Base-by-base conservation (phyloP, 768 basidiomycete species). In the Russula brevipes region DNA sequence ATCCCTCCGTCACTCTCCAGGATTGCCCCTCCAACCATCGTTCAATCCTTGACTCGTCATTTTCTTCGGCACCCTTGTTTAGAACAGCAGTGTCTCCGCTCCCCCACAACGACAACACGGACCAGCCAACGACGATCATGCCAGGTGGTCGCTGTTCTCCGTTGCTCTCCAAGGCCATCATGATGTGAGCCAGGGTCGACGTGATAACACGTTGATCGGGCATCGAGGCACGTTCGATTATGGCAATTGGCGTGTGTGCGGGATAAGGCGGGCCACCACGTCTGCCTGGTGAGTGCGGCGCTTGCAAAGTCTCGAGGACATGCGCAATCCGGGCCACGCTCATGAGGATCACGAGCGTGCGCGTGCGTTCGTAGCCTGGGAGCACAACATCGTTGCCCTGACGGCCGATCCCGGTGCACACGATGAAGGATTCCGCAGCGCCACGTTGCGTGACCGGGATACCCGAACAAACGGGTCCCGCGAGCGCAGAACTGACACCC, bases 391-490 rank as follows among this genome's bases (percentile, higher is more conserved):
- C 82, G 68, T 88, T 88, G 0, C 97, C 97, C 38, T 84, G 79
- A 46, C 93, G 79, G 0, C 95, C 96, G 0, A 98, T 95, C 2
- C 95, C 96, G 0, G 97, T 98, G 73, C 94, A 97, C 4, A 98
- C 85, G 60, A 89, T 79, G 69, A 99, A 83, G 0, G 85, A 85
- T 68, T 98, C 94, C 0, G 95, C 88, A 2, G 93, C 94, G 4
- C 97, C 97, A 2, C 97, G 86, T 72, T 98, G 96, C 0, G 96
- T 98, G 45, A 98, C 87, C 0, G 97, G 94, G 31, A 99, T 95
- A 0, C 89, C 87, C 6, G 91, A 91, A 71, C 95, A 89, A 0
- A 86, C 82, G 1, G 97, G 97, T 0, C 85, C 97, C 1, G 94
- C 93, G 45, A 99, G 78, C 3, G 91, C 93, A 12, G 93, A 94